These are phyloP conservation scores for Lactifluus pinguis DNA, from an alignment of 768 basidiomycete genomes.

Conservation along the genomic window DNA sequence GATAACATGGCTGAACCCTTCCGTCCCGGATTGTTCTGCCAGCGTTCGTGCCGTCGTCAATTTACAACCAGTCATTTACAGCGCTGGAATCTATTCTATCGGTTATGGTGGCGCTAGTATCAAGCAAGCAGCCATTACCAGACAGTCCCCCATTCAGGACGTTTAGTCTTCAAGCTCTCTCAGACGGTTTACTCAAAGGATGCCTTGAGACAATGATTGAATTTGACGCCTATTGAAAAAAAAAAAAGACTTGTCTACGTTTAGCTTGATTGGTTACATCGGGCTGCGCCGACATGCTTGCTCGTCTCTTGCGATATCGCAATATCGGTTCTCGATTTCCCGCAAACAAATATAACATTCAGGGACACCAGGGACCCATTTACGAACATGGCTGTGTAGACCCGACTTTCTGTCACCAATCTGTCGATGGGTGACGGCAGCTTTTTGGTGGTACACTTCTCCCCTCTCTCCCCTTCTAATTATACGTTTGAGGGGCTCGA, in stretches of 20 bases:
- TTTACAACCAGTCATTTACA: neutral
- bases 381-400: neutral
- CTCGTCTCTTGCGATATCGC: constrained; percentile 4
- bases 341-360: constrained; percentile 1
- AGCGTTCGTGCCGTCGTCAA: constrained; percentile 10
- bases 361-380: constrained; percentile 10
- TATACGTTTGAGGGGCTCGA: neutral
- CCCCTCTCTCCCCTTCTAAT: neutral
- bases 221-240: constrained; percentile 9
- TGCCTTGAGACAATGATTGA: constrained; percentile 1
- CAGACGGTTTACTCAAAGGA: neutral
- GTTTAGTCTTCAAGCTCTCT: neutral
- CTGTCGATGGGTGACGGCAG: constrained; percentile 7
- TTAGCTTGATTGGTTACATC: constrained; percentile 14
- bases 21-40: neutral
- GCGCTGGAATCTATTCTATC: neutral
- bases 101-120: constrained; percentile 10
- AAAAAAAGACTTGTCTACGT: constrained; percentile 4
- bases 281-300: constrained; percentile 5
- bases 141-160: neutral
- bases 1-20: constrained; percentile 13
- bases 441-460: neutral
- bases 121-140: constrained; percentile 2
- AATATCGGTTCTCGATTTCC: constrained; percentile 8
- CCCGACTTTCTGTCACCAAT: constrained; percentile 7